These are phyloP conservation scores for Asclepias syriaca DNA, from an alignment of 257 asterid species.

Conservation along the genomic window DNA sequence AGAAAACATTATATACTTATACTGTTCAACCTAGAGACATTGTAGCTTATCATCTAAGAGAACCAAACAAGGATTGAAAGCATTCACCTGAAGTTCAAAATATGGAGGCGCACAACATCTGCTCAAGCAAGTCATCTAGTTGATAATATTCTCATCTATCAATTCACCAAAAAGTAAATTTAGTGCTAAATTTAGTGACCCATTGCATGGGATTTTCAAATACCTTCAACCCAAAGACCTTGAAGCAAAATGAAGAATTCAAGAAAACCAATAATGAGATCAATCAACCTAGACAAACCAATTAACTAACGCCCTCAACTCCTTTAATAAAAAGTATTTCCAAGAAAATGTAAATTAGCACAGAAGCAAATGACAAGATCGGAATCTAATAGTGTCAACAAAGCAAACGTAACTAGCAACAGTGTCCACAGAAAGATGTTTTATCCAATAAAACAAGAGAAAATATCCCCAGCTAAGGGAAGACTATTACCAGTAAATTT, in stretches of 20 bases:
- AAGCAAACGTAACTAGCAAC: background rate
- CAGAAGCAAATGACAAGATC: background rate
- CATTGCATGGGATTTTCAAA: slow-evolving; percentile 21
- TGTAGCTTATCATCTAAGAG: slow-evolving; percentile 14
- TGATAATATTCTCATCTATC: slow-evolving; percentile 68
- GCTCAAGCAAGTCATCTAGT: slow-evolving; percentile 80
- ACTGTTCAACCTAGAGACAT: slow-evolving; percentile 17
- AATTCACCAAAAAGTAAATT: slow-evolving; percentile 68
- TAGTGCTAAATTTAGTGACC: slow-evolving; percentile 52
- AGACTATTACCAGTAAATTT: slow-evolving; percentile 71
- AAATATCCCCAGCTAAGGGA: slow-evolving; percentile 48
- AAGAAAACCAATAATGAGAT: slow-evolving; percentile 6
- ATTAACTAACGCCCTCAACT: slow-evolving; percentile 12
- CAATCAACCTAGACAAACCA: background rate
- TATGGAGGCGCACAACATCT: slow-evolving; percentile 58
- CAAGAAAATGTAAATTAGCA: slow-evolving; percentile 10
- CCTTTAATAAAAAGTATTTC: background rate
- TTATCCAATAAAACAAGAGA: slow-evolving; percentile 25
- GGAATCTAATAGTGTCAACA: background rate
- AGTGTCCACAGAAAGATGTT: slow-evolving; percentile 12
- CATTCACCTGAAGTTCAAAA: slow-evolving; percentile 62
- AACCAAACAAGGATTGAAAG: slow-evolving; percentile 23
- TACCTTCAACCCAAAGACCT: slow-evolving; percentile 17
- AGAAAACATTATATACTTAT: slow-evolving; percentile 1
- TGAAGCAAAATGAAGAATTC: slow-evolving; percentile 28